These are phyloP conservation scores for Calonectria honghensis DNA, from an alignment of 2,329 filamentous ascomycete species.

Conservation along the genomic window DNA sequence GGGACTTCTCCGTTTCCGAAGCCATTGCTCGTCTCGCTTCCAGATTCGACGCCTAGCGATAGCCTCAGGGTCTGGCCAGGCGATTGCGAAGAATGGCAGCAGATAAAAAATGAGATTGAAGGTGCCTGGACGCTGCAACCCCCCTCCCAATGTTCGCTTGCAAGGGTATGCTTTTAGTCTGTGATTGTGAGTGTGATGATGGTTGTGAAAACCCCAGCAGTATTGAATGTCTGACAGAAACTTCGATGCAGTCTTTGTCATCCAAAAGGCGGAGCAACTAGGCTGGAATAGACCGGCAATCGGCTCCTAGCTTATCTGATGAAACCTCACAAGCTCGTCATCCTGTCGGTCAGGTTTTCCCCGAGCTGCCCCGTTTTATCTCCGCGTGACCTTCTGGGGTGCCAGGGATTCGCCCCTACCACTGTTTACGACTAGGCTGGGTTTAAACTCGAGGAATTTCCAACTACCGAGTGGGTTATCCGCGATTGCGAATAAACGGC, in stretches of 20 bases:
- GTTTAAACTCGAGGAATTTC: background rate
- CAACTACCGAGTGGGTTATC: background rate
- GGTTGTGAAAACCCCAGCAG: background rate
- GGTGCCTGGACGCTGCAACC: background rate
- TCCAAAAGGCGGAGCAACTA: background rate
- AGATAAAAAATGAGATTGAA: background rate
- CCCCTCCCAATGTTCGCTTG: background rate
- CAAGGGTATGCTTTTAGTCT: background rate
- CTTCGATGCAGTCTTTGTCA: background rate
- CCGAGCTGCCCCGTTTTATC: conserved; percentile 1
- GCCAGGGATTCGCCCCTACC: conserved; percentile 47
- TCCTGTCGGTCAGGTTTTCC: background rate
- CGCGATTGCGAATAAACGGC: background rate
- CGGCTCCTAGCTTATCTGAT: background rate
- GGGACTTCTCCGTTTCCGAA: background rate
- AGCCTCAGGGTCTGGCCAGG: rapidly evolving
- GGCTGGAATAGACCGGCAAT: background rate
- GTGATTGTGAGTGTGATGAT: background rate
- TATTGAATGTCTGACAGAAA: background rate
- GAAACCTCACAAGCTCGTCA: background rate
- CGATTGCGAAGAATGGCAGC: too few relatives aligned
- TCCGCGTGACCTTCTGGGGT: conserved; percentile 36
- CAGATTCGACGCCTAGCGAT: background rate
- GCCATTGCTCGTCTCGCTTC: background rate
- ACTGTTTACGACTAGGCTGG: background rate